phyloP scores from a whole-genome alignment of 2,329 filamentous ascomycete species.

The Paecilomyces dactylethromorphus region DNA sequence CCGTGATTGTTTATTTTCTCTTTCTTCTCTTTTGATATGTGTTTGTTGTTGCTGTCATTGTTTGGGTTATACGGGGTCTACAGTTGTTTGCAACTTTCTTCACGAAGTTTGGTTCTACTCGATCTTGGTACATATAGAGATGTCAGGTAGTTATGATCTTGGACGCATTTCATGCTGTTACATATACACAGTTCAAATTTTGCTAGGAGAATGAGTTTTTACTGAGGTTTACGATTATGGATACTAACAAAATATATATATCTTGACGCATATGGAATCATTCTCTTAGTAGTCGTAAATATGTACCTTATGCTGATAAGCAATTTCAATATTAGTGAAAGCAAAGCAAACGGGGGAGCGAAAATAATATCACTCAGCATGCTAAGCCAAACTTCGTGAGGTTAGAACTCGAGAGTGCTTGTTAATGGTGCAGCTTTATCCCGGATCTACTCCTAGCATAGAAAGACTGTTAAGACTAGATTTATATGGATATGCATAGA shows the following conservation, averaged over 20 bases:
- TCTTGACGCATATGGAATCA: neutral
- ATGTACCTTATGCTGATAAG: too few relatives aligned
- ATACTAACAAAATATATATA: neutral
- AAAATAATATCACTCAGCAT: too few relatives aligned
- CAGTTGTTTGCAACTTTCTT: neutral
- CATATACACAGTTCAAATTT: neutral
- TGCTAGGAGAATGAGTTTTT: neutral
- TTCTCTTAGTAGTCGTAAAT: too few relatives aligned
- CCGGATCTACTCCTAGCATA: too few relatives aligned
- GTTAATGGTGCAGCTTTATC: too few relatives aligned
- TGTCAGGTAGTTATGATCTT: neutral
- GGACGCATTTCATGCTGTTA: neutral
- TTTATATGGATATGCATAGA: neutral
- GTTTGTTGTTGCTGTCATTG: neutral
- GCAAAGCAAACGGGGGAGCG: too few relatives aligned
- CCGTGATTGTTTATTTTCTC: neutral
- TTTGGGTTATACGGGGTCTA: neutral
- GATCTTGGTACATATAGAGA: neutral
- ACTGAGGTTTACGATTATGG: neutral
- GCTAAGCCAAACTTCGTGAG: too few relatives aligned
- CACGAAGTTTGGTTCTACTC: neutral
- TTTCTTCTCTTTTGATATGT: neutral
- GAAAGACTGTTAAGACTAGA: too few relatives aligned
- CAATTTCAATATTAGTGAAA: too few relatives aligned
- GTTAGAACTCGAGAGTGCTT: too few relatives aligned